Evolutionary conservation across 2,329 filamentous ascomycete species (phyloP).

Genomic region (Calonectria pauciramosa): DNA sequence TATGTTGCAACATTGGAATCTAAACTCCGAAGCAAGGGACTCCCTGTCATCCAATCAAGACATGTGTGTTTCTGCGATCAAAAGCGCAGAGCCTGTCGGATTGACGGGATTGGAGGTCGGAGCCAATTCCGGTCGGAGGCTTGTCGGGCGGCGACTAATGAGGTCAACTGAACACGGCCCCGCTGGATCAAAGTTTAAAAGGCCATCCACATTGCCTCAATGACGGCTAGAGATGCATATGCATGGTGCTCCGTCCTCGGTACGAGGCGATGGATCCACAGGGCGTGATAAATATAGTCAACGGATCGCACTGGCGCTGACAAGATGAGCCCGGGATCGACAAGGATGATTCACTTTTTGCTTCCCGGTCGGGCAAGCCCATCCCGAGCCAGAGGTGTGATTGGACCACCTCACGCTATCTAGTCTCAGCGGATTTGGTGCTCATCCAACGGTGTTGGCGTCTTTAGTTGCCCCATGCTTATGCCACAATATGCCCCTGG

Average conservation of each 20-base stretch:
- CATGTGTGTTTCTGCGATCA: background rate
- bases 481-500: background rate
- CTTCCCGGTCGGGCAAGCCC: background rate
- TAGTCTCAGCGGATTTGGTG: too few relatives aligned
- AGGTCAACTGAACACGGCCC: too few relatives aligned
- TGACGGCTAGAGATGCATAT: background rate
- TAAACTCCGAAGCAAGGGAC: too few relatives aligned
- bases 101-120: background rate
- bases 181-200: background rate
- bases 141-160: background rate
- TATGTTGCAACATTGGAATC: too few relatives aligned
- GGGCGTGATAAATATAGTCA: background rate
- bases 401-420: background rate
- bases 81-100: background rate
- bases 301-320: background rate
- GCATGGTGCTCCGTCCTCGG: background rate
- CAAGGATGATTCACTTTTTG: background rate
- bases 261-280: too few relatives aligned
- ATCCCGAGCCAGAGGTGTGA: background rate
- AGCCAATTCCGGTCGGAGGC: background rate
- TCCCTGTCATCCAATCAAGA: too few relatives aligned
- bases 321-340: background rate
- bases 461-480: background rate
- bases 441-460: background rate
- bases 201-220: background rate